These are phyloP conservation scores for Trametopsis cervina DNA, from an alignment of 768 basidiomycete genomes.

Conservation along the genomic window DNA sequence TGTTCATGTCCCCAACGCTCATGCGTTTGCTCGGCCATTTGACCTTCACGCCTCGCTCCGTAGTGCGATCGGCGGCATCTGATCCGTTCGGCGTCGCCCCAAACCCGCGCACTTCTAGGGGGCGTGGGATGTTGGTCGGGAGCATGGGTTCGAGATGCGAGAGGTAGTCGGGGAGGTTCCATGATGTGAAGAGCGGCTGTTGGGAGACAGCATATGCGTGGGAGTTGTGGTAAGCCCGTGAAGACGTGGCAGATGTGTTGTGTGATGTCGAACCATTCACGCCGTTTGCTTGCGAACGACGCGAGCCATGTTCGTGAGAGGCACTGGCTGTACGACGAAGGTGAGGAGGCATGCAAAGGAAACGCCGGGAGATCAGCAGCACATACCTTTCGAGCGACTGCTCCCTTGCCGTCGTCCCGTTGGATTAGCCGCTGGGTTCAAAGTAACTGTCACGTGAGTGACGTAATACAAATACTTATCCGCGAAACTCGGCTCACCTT, in stretches of 20 bases:
- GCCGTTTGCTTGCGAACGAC: constrained; percentile 39
- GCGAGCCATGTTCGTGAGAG: constrained; percentile 38
- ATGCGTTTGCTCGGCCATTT: constrained; percentile 92
- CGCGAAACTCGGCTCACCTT: constrained; percentile 41
- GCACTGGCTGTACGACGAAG: constrained; percentile 22
- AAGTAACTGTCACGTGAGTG: constrained; percentile 27
- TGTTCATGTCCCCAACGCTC: constrained; percentile 98
- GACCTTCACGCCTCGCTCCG: constrained; percentile 78
- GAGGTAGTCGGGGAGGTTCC: constrained; percentile 92
- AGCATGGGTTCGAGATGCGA: constrained; percentile 80
- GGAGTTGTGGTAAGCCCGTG: constrained; percentile 69
- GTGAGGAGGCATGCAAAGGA: constrained; percentile 15
- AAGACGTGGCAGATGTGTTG: constrained; percentile 26
- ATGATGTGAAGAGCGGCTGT: constrained; percentile 74
- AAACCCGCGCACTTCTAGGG: constrained; percentile 59
- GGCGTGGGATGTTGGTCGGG: constrained; percentile 67
- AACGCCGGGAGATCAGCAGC: constrained; percentile 28
- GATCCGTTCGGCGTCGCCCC: constrained; percentile 36
- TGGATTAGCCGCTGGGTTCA: constrained; percentile 5
- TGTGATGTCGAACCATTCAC: constrained; percentile 29
- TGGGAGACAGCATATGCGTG: constrained; percentile 77
- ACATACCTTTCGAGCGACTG: constrained; percentile 31
- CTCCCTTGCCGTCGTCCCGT: constrained; percentile 20
- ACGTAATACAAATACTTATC: constrained; percentile 14
- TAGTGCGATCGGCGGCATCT: constrained; percentile 52